Evolutionary conservation across 352 stramenopile genomes (phyloP).

Genomic region (Globisporangium radiosum): DNA sequence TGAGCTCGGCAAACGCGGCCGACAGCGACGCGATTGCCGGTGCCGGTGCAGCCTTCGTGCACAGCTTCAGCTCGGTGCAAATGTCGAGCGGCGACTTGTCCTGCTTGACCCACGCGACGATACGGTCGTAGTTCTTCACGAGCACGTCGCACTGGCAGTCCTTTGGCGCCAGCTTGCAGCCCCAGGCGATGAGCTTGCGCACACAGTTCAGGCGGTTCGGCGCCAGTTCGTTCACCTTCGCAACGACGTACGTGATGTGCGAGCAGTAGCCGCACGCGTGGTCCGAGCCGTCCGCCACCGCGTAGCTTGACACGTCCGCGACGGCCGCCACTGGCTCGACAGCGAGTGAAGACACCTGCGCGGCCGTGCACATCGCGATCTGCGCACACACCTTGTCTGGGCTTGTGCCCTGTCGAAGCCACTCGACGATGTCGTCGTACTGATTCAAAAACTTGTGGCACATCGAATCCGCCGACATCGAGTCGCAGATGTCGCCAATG

Average conservation of each 20-base stretch:
- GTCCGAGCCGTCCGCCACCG: not conserved
- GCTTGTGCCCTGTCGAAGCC: slow-evolving; percentile 65
- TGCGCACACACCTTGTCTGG: slow-evolving; percentile 49
- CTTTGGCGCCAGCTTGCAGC: slow-evolving; percentile 3
- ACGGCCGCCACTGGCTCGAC: not conserved
- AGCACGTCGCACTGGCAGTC: too few relatives aligned
- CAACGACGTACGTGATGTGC: slow-evolving; percentile 5
- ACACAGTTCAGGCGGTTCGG: slow-evolving; percentile 43
- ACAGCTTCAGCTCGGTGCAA: too few relatives aligned
- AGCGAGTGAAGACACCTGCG: not conserved
- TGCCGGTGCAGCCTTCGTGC: too few relatives aligned
- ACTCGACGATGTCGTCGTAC: slow-evolving; percentile 72
- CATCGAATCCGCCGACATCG: slow-evolving; percentile 62
- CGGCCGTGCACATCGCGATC: slow-evolving; percentile 47
- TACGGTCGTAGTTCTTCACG: too few relatives aligned
- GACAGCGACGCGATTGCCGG: too few relatives aligned
- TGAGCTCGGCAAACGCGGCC: too few relatives aligned
- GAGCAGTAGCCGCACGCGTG: slow-evolving; percentile 12
- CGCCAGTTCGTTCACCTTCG: slow-evolving; percentile 5
- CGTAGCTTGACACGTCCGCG: not conserved
- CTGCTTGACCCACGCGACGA: too few relatives aligned
- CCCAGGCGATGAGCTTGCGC: slow-evolving; percentile 19
- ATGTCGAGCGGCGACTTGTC: too few relatives aligned
- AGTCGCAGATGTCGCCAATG: slow-evolving; percentile 70
- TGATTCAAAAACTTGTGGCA: slow-evolving; percentile 74